Evolutionary conservation across 2,329 filamentous ascomycete species (phyloP).

Genomic region (Chaetoscypha palmicola): DNA sequence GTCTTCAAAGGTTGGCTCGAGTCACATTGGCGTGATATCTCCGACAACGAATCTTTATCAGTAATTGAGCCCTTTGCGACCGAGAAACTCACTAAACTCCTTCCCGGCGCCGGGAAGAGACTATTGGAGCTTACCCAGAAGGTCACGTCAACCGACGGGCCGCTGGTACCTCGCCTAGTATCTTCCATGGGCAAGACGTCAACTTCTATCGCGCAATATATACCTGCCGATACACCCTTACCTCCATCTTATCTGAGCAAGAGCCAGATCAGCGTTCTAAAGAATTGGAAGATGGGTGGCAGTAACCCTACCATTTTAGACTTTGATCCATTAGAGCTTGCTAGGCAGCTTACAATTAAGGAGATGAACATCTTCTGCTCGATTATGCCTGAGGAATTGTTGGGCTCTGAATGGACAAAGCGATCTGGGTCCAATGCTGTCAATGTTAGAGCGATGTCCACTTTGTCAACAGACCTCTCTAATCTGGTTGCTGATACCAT

Average conservation of each 20-base stretch:
- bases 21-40: conserved; percentile 83
- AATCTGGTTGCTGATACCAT: conserved; percentile 93
- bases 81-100: conserved; percentile 56
- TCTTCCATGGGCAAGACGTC: conserved; percentile 86
- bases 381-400: conserved; percentile 84
- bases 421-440: conserved; percentile 70
- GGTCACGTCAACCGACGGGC: conserved; percentile 64
- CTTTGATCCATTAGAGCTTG: conserved; percentile 85
- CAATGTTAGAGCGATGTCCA: conserved; percentile 91
- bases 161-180: conserved; percentile 73
- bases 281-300: conserved; percentile 68
- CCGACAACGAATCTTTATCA: conserved; percentile 68
- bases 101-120: conserved; percentile 75
- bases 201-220: conserved; percentile 63
- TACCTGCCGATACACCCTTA: conserved; percentile 63
- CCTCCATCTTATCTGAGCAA: conserved; percentile 66
- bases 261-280: conserved; percentile 66
- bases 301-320: conserved; percentile 69
- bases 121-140: conserved; percentile 73
- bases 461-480: conserved; percentile 83
- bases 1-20: conserved; percentile 97
- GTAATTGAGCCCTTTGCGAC: conserved; percentile 77
- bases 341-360: conserved; percentile 85
- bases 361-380: conserved; percentile 87
- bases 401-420: conserved; percentile 92